These are phyloP conservation scores for Aspergillus hortae DNA, from an alignment of 2,329 filamentous ascomycete species.

Conservation along the genomic window DNA sequence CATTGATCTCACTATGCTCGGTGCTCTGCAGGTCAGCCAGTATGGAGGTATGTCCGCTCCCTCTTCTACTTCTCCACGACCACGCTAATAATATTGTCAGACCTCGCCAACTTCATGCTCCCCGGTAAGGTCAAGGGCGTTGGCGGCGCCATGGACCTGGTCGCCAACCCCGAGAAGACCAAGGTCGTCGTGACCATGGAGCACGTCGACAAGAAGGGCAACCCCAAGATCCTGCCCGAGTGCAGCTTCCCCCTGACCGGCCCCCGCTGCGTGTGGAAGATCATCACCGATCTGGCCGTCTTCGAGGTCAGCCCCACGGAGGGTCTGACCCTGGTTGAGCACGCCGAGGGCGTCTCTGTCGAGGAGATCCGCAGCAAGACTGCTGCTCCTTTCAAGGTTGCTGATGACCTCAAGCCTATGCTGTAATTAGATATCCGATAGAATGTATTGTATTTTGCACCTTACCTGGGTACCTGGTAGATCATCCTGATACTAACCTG, in stretches of 20 bases:
- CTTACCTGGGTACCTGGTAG: too few relatives aligned
- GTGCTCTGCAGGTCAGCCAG: constrained; percentile 76
- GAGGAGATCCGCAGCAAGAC: constrained; percentile 70
- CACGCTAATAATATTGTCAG: constrained; percentile 29
- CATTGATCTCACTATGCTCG: constrained; percentile 79
- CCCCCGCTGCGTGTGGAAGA: constrained; percentile 62
- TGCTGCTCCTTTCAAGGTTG: constrained; percentile 64
- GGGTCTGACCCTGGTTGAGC: constrained; percentile 56
- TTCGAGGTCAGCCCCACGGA: constrained; percentile 69
- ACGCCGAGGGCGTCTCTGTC: constrained; percentile 66
- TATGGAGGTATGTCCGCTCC: constrained; percentile 47
- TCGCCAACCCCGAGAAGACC: constrained; percentile 67
- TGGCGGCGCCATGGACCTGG: constrained; percentile 75
- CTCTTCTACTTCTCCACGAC: background rate
- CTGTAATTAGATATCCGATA: constrained; percentile 23
- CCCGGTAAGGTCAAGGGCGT: constrained; percentile 84
- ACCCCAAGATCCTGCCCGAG: constrained; percentile 60
- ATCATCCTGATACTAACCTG: background rate
- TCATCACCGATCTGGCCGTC: constrained; percentile 69
- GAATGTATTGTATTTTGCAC: background rate
- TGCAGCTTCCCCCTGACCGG: constrained; percentile 66
- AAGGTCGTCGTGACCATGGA: constrained; percentile 71
- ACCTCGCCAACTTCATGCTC: constrained; percentile 88
- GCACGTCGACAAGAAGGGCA: constrained; percentile 67
- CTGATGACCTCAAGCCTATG: constrained; percentile 55